phyloP scores from a whole-genome alignment of 1,139 yeast genomes.

The Yamadazyma atmosphaerica region DNA sequence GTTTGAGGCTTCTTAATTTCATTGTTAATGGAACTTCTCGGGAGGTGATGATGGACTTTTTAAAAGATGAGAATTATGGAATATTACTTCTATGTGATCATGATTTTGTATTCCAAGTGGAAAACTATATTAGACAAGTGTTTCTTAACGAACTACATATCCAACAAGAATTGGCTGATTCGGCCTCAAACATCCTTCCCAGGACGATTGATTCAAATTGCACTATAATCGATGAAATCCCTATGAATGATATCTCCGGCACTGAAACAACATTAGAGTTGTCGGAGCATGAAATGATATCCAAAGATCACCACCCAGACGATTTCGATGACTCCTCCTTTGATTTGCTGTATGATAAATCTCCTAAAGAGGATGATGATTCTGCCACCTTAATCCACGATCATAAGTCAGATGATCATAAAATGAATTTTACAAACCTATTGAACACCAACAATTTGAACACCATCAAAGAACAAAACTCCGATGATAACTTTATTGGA shows the following conservation, averaged over 20 bases:
- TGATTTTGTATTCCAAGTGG: slow-evolving; percentile 28
- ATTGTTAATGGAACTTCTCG: no score
- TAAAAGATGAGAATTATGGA: slow-evolving; percentile 34
- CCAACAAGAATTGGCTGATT: slow-evolving; percentile 11
- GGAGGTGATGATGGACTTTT: slow-evolving; percentile 25
- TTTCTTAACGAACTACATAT: slow-evolving; percentile 6
- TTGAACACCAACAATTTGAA: slow-evolving; percentile 5
- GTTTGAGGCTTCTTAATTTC: slow-evolving; percentile 25
- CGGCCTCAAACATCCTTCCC: slow-evolving; percentile 3
- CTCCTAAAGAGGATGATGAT: slow-evolving; percentile 16
- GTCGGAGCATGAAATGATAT: slow-evolving; percentile 13
- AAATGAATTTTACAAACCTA: slow-evolving; percentile 7
- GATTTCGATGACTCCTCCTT: slow-evolving; percentile 5
- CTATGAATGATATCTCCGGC: slow-evolving; percentile 14
- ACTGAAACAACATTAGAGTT: slow-evolving; percentile 18
- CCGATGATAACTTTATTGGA: slow-evolving; percentile 21
- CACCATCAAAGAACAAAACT: slow-evolving; percentile 21
- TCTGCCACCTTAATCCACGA: slow-evolving; percentile 9
- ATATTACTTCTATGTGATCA: slow-evolving; percentile 31
- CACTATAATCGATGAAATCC: slow-evolving; percentile 4
- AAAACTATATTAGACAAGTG: slow-evolving; percentile 24
- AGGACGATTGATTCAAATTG: slow-evolving; percentile 6
- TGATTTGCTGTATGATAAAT: slow-evolving; percentile 7
- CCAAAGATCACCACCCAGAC: slow-evolving; percentile 1
- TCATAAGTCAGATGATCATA: slow-evolving; percentile 1